Evolutionary conservation across 176 grass and related monocot genomes (phyloP).

Genomic region (Rhynchospora pubera): DNA sequence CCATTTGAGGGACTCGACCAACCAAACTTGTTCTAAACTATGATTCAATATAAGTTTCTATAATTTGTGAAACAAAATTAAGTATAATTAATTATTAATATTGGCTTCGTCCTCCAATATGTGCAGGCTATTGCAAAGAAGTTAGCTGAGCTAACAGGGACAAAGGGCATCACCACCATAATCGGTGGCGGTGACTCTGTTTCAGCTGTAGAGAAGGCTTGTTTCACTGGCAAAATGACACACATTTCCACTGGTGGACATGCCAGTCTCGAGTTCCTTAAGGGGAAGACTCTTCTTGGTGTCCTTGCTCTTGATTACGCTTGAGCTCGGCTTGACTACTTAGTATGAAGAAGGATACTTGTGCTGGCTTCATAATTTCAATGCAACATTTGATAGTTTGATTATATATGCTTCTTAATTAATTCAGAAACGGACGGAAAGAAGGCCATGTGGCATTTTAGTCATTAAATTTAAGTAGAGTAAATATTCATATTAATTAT

Average conservation of each 20-base stretch:
- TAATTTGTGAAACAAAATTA: background rate
- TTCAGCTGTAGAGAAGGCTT: conserved; percentile 89
- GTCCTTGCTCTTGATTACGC: conserved; percentile 83
- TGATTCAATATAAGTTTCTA: background rate
- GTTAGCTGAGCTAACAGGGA: conserved; percentile 64
- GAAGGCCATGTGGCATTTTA: no score
- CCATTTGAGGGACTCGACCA: background rate
- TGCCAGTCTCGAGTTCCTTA: conserved; percentile 84
- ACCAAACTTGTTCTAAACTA: background rate
- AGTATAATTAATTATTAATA: background rate
- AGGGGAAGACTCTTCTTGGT: conserved; percentile 94
- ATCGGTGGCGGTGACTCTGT: conserved; percentile 92
- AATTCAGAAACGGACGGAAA: no score
- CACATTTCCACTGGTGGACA: conserved; percentile 90
- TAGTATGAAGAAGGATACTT: no score
- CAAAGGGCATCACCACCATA: conserved; percentile 64
- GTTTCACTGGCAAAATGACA: conserved; percentile 89
- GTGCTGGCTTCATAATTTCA: no score
- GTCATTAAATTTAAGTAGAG: no score
- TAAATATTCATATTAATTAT: no score
- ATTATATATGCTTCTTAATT: no score
- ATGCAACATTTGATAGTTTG: no score
- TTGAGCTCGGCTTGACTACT: no score
- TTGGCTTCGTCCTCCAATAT: background rate
- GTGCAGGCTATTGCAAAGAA: conserved; percentile 78